Base-by-base conservation (phyloP, 441 rosid genomes). In the Pelargonium australe region DNA sequence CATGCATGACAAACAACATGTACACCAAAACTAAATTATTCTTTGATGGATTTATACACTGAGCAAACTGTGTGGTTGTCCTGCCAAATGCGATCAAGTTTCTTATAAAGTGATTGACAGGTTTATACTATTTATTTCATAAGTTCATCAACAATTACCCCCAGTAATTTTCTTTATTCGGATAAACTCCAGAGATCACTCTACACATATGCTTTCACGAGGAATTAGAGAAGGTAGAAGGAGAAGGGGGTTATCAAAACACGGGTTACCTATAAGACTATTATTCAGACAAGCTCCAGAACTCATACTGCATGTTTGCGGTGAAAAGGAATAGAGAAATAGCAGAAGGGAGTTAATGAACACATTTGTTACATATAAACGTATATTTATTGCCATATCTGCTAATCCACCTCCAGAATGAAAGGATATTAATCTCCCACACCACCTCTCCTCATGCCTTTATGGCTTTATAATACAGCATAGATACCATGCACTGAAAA, bases 1-100 rank as follows among this genome's bases (percentile, higher is more conserved):
- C 49, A 37, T n/a, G 47, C 49, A 43, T 34, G 67, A 64, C 23
- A 64, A 64, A 31, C 37, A 60, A 31, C 64, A 23, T 11, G 11
- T 11, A 62, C 41, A 25, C 7, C 43, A 62, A 60, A 25, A 7
- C 43, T 62, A 62, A 12, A 12, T 62, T 28, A 62, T 62, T 62
- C 65, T 12, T 25, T 62, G 65, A 62, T 28, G 65, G 41, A 62
- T 62, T 5, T 28, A 28, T 2, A 7, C 45, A 63, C 45, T 37
- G 16, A 40, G 47, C 20, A 64, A 40, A 34, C 67, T 13, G 12
- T 34, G 20, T 40, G 5, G 49, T 40, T 7, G 47, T 28, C 13
- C 31, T 62, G 43, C 43, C 5, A 7, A 44, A 8, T 0, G 12
- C 6, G 12, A 41, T 41, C 45, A 41, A 6, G 9, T 41, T 41